These are phyloP conservation scores for Magnolia kwangsiensis DNA, from an alignment of 164 flowering plant species.

Conservation along the genomic window DNA sequence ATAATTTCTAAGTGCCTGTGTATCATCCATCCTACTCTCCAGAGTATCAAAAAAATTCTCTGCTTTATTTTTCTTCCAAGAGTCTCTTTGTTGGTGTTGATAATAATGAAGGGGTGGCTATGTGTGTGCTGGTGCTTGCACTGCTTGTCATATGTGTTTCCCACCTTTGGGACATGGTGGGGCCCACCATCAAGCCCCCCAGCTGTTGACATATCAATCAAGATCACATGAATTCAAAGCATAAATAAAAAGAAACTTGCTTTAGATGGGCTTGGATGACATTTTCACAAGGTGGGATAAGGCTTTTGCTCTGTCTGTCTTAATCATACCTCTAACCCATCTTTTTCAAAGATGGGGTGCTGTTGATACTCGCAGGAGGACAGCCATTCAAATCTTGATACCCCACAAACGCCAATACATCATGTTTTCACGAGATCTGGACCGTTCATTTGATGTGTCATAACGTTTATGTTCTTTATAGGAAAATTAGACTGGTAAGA, in stretches of 20 bases:
- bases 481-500: no score
- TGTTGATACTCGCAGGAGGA: no score
- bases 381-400: no score
- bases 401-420: no score
- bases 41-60: neutral
- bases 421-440: no score
- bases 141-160: slow-evolving; percentile 50
- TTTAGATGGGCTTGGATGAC: slow-evolving; percentile 9
- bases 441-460: no score
- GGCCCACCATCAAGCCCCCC: slow-evolving; percentile 29
- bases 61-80: neutral
- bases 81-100: slow-evolving; percentile 17
- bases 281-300: slow-evolving; percentile 10
- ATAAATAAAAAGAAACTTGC: slow-evolving; percentile 12
- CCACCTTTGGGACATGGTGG: slow-evolving; percentile 50
- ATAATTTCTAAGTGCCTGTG: no score
- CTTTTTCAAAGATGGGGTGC: slow-evolving; percentile 10
- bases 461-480: no score
- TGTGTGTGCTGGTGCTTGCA: slow-evolving; percentile 46
- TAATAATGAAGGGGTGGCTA: slow-evolving; percentile 32
- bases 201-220: slow-evolving; percentile 40
- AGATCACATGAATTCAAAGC: slow-evolving; percentile 23
- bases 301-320: slow-evolving; percentile 20
- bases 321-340: slow-evolving; percentile 17
- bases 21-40: no score